phyloP scores from a whole-genome alignment of 2,329 filamentous ascomycete species.

The Exophiala sideris region DNA sequence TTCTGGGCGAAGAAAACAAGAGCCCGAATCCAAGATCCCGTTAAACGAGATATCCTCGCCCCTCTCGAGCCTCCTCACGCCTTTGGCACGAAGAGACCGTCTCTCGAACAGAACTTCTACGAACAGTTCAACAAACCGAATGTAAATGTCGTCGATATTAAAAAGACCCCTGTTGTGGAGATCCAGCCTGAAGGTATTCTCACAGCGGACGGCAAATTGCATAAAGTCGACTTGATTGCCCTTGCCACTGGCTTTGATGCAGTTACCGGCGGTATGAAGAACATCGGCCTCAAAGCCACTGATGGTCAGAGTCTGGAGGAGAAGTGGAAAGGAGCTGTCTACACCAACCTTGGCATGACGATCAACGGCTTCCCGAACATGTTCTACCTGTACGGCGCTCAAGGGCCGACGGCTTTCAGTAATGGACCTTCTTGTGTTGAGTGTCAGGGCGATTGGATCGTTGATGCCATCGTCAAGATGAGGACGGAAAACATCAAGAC shows the following conservation, averaged over 20 bases:
- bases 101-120: slow-evolving; percentile 49
- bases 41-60: slow-evolving; percentile 50
- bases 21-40: slow-evolving; percentile 48
- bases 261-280: slow-evolving; percentile 32
- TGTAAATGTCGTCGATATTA: slow-evolving; percentile 37
- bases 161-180: too few relatives aligned
- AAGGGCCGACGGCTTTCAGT: slow-evolving; percentile 32
- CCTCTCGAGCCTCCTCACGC: slow-evolving; percentile 52
- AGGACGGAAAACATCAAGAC: neutral
- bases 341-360: neutral
- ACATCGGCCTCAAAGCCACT: neutral
- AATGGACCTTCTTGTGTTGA: slow-evolving; percentile 56
- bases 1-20: slow-evolving; percentile 55
- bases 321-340: neutral
- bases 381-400: neutral
- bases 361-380: neutral
- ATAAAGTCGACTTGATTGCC: slow-evolving; percentile 39
- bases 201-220: slow-evolving; percentile 36
- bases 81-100: slow-evolving; percentile 53
- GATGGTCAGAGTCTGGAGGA: neutral
- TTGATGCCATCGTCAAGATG: neutral
- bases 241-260: slow-evolving; percentile 41
- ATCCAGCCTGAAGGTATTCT: slow-evolving; percentile 35
- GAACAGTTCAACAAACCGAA: slow-evolving; percentile 38
- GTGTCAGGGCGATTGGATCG: slow-evolving; percentile 43